Conservation (phyloP, 805 yeast species). For the Isabelozyma gotoi region DNA sequence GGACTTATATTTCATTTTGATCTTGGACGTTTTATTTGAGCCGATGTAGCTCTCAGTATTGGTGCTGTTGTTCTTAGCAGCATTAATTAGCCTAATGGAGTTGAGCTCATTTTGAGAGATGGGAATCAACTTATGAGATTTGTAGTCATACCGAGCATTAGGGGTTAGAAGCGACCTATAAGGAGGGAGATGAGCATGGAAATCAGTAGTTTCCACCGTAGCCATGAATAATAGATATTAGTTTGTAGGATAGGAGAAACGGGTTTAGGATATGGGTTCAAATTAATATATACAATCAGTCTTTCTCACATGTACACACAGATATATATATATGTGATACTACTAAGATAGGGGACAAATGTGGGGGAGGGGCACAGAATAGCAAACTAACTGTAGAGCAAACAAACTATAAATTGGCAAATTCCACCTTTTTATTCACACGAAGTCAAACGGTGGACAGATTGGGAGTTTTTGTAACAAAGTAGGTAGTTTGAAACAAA, state of each 20-base stretch:
- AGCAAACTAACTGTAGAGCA: too few species aligned
- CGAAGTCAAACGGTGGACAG: neutral
- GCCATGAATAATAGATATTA: neutral
- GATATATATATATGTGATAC: neutral
- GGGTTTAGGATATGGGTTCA: too few species aligned
- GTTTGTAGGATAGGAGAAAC: too few species aligned
- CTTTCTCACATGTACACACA: neutral
- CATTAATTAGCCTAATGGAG: slow-evolving; percentile 6
- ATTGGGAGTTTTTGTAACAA: too few species aligned
- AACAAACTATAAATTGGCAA: neutral
- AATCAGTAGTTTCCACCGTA: slow-evolving; percentile 12
- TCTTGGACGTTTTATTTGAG: slow-evolving; percentile 3
- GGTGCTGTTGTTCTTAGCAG: slow-evolving; percentile 5
- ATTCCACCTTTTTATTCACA: neutral
- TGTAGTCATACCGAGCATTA: slow-evolving; percentile 49
- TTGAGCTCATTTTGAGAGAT: slow-evolving; percentile 34
- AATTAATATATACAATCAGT: too few species aligned
- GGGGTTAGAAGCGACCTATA: slow-evolving; percentile 55
- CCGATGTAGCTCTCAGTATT: neutral
- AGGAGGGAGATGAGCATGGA: slow-evolving; percentile 44
- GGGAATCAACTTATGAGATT: slow-evolving; percentile 43
- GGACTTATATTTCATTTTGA: slow-evolving; percentile 50
- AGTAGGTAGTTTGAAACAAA: neutral
- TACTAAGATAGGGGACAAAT: neutral
- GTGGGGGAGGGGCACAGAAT: neutral